Evolutionary conservation across 192 early-diverging fungal genomes (phyloP).

Genomic region (Kappamyces sp.): DNA sequence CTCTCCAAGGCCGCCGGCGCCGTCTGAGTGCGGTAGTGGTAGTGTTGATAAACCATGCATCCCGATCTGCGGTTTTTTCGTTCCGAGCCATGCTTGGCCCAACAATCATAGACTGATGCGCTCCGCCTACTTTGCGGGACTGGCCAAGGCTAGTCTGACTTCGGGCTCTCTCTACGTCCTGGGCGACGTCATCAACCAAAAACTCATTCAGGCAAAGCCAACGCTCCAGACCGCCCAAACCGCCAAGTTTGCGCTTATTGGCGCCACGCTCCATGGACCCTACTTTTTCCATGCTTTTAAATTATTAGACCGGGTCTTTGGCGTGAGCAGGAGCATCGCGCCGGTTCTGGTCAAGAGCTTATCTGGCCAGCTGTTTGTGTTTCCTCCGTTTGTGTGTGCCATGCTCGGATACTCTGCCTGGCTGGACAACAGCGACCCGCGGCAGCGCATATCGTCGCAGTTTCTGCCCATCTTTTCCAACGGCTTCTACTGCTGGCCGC

Average conservation of each 20-base stretch:
- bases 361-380: slow-evolving; percentile 19
- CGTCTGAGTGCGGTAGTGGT: too few species aligned
- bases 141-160: slow-evolving; percentile 17
- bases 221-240: slow-evolving; percentile 5
- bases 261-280: slow-evolving; percentile 32
- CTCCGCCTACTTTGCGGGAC: too few species aligned
- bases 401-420: slow-evolving; percentile 16
- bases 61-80: too few species aligned
- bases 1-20: too few species aligned
- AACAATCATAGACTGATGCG: too few species aligned
- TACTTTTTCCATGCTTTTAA: slow-evolving; percentile 26
- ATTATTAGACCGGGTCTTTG: slow-evolving; percentile 23
- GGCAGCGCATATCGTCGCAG: slow-evolving; percentile 5
- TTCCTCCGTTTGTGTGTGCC: slow-evolving; percentile 15
- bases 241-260: slow-evolving; percentile 25
- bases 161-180: slow-evolving; percentile 22
- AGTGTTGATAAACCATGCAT: too few species aligned
- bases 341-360: slow-evolving; percentile 18
- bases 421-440: slow-evolving; percentile 17
- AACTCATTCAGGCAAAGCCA: slow-evolving; percentile 14
- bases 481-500: slow-evolving; percentile 25
- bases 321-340: slow-evolving; percentile 8
- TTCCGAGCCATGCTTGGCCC: too few species aligned
- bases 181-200: slow-evolving; percentile 28
- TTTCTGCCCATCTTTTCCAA: slow-evolving; percentile 22